Percentiles rank a stretch among this genome's conserved stretches.
phyloP scores from a whole-genome alignment of 257 asterid genomes.

The Solanum etuberosum region DNA sequence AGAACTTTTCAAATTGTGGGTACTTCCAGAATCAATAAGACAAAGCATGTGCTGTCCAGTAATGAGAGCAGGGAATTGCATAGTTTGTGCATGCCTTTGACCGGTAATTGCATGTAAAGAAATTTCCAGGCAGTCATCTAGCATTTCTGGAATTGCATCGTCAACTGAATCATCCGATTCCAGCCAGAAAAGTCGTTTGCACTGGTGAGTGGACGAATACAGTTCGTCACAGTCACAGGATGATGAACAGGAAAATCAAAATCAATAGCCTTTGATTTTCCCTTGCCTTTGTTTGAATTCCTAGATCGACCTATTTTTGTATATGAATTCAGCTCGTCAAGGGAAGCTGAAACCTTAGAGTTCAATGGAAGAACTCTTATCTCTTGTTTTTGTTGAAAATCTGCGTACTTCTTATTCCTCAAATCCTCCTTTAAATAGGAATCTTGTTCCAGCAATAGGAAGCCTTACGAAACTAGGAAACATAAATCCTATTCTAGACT shows the following conservation, averaged over 20 bases:
- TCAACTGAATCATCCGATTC: too few species aligned
- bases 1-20: not conserved
- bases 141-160: too few species aligned
- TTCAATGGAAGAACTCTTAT: not conserved
- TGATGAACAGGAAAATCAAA: not conserved
- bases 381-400: not conserved
- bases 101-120: not conserved
- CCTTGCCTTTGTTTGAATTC: not conserved
- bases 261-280: not conserved
- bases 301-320: not conserved
- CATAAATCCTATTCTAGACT: not conserved
- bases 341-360: not conserved
- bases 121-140: too few species aligned
- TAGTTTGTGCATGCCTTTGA: not conserved
- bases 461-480: not conserved
- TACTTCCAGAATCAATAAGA: not conserved
- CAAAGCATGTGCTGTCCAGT: not conserved
- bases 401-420: not conserved
- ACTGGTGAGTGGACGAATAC: too few species aligned
- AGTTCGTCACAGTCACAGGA: not conserved
- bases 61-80: not conserved
- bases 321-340: not conserved
- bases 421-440: not conserved
- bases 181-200: too few species aligned
- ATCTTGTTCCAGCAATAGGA: not conserved